These are phyloP conservation scores for Talaromyces sp. DNA, from an alignment of 2,329 filamentous ascomycete genomes.

Conservation along the genomic window DNA sequence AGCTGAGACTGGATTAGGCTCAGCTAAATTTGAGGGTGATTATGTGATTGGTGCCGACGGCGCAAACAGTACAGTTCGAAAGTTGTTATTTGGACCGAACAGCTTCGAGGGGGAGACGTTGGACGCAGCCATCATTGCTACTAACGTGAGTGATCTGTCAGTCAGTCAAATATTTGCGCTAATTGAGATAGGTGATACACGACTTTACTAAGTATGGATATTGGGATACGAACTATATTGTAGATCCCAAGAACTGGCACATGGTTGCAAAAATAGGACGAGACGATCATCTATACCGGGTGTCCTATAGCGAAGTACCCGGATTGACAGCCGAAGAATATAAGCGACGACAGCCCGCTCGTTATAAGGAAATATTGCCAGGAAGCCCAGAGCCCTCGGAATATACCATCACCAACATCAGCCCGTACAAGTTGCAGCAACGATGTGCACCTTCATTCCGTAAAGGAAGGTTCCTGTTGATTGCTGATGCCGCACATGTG, in stretches of 20 bases:
- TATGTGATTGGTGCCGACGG: constrained; percentile 59
- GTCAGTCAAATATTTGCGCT: constrained; percentile 16
- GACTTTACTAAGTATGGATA: constrained; percentile 49
- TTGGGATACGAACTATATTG: constrained; percentile 50
- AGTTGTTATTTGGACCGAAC: constrained; percentile 42
- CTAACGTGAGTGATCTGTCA: constrained; percentile 47
- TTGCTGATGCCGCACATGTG: constrained; percentile 61
- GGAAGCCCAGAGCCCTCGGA: constrained; percentile 54
- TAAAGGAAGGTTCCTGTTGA: constrained; percentile 56
- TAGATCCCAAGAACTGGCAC: constrained; percentile 60
- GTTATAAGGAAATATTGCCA: constrained; percentile 58
- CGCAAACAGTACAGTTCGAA: constrained; percentile 39
- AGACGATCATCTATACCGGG: constrained; percentile 58
- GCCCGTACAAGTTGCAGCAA: constrained; percentile 61
- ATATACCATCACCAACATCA: constrained; percentile 57
- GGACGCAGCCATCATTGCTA: constrained; percentile 60
- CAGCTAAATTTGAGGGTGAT: constrained; percentile 38
- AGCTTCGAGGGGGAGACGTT: constrained; percentile 58
- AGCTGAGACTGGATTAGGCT: constrained; percentile 34
- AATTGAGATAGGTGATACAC: constrained; percentile 55
- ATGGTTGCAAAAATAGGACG: constrained; percentile 59
- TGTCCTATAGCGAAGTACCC: constrained; percentile 58
- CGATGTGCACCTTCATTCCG: constrained; percentile 56
- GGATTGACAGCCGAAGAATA: constrained; percentile 55
- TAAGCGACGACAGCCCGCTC: constrained; percentile 35